Evolutionary conservation across 192 early-diverging fungal genomes (phyloP).

Genomic region (Backusella australiensis): DNA sequence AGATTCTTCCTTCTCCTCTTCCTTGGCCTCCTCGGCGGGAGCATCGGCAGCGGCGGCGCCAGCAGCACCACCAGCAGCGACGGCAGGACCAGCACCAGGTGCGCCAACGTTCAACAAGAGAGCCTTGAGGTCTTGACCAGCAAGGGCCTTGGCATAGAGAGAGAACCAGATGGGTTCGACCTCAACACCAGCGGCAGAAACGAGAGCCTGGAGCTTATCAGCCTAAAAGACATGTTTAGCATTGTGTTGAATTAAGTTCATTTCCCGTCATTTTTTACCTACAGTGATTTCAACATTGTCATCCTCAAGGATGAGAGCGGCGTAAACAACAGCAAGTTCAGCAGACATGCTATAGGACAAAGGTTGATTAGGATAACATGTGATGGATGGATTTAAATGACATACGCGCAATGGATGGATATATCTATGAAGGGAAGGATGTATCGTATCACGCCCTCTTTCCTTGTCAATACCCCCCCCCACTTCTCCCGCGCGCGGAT

Average conservation of each 20-base stretch:
- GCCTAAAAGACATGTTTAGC: slow-evolving; percentile 47
- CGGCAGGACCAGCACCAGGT: slow-evolving; percentile 52
- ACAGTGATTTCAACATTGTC: slow-evolving; percentile 96
- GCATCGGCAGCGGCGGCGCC: slow-evolving; percentile 41
- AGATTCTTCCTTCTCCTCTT: slow-evolving; percentile 75
- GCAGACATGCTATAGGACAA: slow-evolving; percentile 34
- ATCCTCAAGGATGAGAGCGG: slow-evolving; percentile 97
- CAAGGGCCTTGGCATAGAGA: slow-evolving; percentile 98
- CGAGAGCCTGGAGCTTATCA: slow-evolving; percentile 90
- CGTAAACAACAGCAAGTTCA: slow-evolving; percentile 61
- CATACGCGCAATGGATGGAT: slow-evolving; percentile 20
- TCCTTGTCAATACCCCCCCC: background rate
- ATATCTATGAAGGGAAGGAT: background rate
- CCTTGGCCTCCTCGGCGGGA: slow-evolving; percentile 45
- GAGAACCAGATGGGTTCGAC: slow-evolving; percentile 94
- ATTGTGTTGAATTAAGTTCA: too few relatives aligned
- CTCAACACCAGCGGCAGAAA: slow-evolving; percentile 85
- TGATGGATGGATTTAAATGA: background rate
- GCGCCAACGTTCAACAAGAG: slow-evolving; percentile 89
- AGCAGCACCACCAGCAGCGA: slow-evolving; percentile 33
- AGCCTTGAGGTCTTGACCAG: slow-evolving; percentile 84
- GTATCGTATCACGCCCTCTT: background rate
- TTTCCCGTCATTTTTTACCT: slow-evolving; percentile 33
- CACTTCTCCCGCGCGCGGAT: background rate
- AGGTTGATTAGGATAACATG: background rate